A percentile compares a stretch with the other conserved stretches of the same genome.
These are phyloP conservation scores for Hericium coralloides DNA, from an alignment of 768 basidiomycete species.

Conservation along the genomic window DNA sequence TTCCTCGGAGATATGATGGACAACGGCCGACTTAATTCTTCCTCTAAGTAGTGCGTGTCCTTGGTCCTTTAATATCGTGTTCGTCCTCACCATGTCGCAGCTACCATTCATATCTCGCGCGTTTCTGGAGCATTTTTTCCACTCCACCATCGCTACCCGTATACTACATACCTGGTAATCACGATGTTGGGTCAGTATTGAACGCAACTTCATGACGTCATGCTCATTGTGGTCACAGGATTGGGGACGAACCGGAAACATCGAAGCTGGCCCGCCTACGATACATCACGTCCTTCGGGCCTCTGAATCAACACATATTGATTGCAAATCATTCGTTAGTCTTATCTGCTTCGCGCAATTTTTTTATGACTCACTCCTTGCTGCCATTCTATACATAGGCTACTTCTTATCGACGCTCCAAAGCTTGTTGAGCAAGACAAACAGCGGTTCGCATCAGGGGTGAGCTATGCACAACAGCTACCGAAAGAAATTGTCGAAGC, in stretches of 20 bases:
- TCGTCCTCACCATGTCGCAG: conserved; percentile 29
- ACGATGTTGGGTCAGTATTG: conserved; percentile 65
- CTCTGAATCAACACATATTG: conserved; percentile 51
- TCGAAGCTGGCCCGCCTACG: conserved; percentile 28
- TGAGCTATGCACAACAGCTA: conserved; percentile 38
- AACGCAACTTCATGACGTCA: neutral
- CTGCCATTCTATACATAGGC: conserved; percentile 33
- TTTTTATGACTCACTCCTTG: conserved; percentile 60
- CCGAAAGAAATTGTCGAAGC: conserved; percentile 7
- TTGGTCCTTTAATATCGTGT: conserved; percentile 1
- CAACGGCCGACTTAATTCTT: conserved; percentile 58
- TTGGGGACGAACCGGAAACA: conserved; percentile 21
- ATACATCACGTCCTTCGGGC: conserved; percentile 71
- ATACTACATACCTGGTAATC: conserved; percentile 84
- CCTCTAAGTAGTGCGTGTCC: conserved; percentile 55
- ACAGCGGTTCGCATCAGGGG: conserved; percentile 33
- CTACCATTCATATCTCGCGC: conserved; percentile 58
- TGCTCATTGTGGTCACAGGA: conserved; percentile 12
- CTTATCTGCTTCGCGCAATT: neutral
- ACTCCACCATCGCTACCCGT: conserved; percentile 36
- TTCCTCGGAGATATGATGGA: conserved; percentile 95
- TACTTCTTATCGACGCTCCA: conserved; percentile 67
- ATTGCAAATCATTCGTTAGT: conserved; percentile 62
- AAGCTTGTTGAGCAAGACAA: conserved; percentile 68
- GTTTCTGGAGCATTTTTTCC: conserved; percentile 68